Conservation (phyloP, 257 asterid species). For the Linaria vulgaris region DNA sequence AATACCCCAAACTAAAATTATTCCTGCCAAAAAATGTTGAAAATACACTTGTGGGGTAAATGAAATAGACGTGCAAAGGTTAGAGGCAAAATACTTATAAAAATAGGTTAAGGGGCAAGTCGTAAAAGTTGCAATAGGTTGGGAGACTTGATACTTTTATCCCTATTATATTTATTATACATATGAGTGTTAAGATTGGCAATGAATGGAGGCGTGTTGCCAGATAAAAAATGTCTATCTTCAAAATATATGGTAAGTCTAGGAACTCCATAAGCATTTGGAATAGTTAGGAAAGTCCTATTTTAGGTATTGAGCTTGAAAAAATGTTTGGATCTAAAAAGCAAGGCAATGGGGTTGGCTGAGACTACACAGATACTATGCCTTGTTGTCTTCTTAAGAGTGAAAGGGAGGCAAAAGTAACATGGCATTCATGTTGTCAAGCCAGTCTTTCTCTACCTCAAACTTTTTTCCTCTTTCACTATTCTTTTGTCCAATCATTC, state of each 20-base stretch:
- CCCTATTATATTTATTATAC: too few relatives aligned
- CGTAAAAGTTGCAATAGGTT: too few relatives aligned
- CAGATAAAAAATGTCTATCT: slow-evolving; percentile 21
- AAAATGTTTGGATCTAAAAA: slow-evolving; percentile 21
- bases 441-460: slow-evolving; percentile 30
- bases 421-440: slow-evolving; percentile 45
- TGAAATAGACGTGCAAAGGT: too few relatives aligned
- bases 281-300: neutral
- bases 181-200: too few relatives aligned
- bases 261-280: neutral
- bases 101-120: too few relatives aligned
- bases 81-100: too few relatives aligned
- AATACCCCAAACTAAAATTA: too few relatives aligned
- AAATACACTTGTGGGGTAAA: too few relatives aligned
- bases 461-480: neutral
- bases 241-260: neutral
- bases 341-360: slow-evolving; percentile 31
- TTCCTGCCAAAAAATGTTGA: too few relatives aligned
- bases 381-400: slow-evolving; percentile 38
- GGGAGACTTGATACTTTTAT: too few relatives aligned
- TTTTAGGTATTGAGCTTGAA: slow-evolving; percentile 12
- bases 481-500: slow-evolving; percentile 17
- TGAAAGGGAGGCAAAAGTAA: slow-evolving; percentile 56
- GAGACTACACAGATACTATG: slow-evolving; percentile 15
- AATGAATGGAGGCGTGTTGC: slow-evolving; percentile 4